A percentile compares a stretch with the other conserved stretches of the same genome.
Conservation (phyloP, 805 yeast genomes). For the Metschnikowia amazonensis region DNA sequence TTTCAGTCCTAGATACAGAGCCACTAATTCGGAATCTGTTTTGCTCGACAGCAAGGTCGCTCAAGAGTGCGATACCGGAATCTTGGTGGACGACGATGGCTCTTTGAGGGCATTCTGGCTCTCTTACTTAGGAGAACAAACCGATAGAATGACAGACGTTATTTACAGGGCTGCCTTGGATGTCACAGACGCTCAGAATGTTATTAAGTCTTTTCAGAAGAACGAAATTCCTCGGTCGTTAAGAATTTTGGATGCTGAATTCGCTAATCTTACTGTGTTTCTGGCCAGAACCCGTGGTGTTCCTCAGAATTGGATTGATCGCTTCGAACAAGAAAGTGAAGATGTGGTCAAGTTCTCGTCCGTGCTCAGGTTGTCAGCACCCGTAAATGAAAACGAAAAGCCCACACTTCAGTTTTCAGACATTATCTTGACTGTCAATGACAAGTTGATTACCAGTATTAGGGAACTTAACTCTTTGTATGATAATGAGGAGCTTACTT, state of each 20-base stretch:
- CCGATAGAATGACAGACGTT: constrained; percentile 50
- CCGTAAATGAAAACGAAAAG: constrained; percentile 25
- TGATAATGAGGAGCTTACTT: constrained; percentile 41
- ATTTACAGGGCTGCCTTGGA: constrained; percentile 74
- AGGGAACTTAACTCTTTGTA: constrained; percentile 59
- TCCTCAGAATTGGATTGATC: constrained; percentile 73
- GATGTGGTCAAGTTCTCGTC: constrained; percentile 72
- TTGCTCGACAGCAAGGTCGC: constrained; percentile 69
- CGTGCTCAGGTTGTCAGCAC: constrained; percentile 63
- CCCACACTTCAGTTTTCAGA: constrained; percentile 62
- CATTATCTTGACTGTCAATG: constrained; percentile 68
- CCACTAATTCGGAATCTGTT: constrained; percentile 75
- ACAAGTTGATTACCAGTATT: constrained; percentile 57
- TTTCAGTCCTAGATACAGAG: constrained; percentile 76
- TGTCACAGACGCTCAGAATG: constrained; percentile 57
- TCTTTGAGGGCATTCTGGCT: constrained; percentile 82
- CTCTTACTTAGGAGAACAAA: constrained; percentile 73
- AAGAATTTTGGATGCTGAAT: constrained; percentile 76
- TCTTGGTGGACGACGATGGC: constrained; percentile 73
- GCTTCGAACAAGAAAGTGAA: constrained; percentile 56
- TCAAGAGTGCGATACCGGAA: constrained; percentile 75
- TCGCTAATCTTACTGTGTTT: constrained; percentile 60
- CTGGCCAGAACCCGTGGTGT: constrained; percentile 87
- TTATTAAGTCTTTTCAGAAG: constrained; percentile 52
- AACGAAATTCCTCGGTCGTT: constrained; percentile 48